phyloP scores from a whole-genome alignment of 2,329 filamentous ascomycete species.

The Aspergillus arachidicola region DNA sequence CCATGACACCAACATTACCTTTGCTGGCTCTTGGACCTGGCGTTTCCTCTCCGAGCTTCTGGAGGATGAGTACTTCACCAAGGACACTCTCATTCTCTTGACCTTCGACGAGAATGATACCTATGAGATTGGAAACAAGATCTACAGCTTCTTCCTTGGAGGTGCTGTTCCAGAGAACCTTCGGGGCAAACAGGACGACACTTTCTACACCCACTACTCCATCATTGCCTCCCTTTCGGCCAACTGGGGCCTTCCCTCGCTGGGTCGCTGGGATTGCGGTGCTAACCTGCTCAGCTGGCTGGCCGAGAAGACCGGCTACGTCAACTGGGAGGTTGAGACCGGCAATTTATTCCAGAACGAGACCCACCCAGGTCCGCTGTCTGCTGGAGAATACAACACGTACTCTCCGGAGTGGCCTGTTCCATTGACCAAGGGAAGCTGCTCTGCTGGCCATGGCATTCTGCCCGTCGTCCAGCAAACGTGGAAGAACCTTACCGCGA shows the following conservation, averaged over 20 bases:
- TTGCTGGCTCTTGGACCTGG: slow-evolving; percentile 69
- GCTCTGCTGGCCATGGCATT: slow-evolving; percentile 40
- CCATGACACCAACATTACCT: slow-evolving; percentile 72
- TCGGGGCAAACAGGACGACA: slow-evolving; percentile 67
- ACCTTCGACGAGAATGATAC: slow-evolving; percentile 83
- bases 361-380: slow-evolving; percentile 55
- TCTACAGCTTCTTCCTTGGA: slow-evolving; percentile 74
- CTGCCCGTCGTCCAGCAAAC: slow-evolving; percentile 35
- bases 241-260: slow-evolving; percentile 70
- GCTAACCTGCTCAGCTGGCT: slow-evolving; percentile 69
- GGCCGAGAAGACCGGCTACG: slow-evolving; percentile 62
- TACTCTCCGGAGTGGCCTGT: slow-evolving; percentile 33
- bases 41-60: slow-evolving; percentile 72
- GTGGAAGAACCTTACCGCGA: slow-evolving; percentile 27
- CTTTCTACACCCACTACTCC: slow-evolving; percentile 77
- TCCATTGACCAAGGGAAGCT: slow-evolving; percentile 34
- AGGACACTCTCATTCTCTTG: slow-evolving; percentile 75
- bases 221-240: slow-evolving; percentile 67
- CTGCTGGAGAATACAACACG: slow-evolving; percentile 26
- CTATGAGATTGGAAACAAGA: slow-evolving; percentile 67
- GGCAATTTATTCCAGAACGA: slow-evolving; percentile 54
- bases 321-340: slow-evolving; percentile 43
- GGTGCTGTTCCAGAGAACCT: slow-evolving; percentile 67
- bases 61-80: slow-evolving; percentile 69
- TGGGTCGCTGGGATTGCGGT: slow-evolving; percentile 72